Conservation (phyloP, 1,284 basidiomycete species). For the Microbotryum scabiosae region DNA sequence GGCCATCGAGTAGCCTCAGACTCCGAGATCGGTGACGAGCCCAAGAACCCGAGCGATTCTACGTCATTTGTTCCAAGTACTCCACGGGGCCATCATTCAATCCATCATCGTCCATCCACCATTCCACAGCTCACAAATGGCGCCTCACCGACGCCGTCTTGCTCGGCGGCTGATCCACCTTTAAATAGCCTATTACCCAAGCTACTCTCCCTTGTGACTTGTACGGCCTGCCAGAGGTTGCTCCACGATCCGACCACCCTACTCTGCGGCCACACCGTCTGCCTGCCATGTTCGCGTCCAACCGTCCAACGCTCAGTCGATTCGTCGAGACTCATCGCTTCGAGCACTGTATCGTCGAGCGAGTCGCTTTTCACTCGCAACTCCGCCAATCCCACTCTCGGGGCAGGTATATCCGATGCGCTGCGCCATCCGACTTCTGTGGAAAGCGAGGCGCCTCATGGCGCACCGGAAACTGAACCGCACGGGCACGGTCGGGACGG, state of each 20-base stretch:
- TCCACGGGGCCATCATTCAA: background rate
- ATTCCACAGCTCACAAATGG: no score
- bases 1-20: background rate
- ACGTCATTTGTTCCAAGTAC: no score
- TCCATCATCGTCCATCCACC: slow-evolving; percentile 4
- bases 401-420: no score
- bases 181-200: slow-evolving; percentile 12
- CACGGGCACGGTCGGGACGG: no score
- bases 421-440: no score
- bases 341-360: slow-evolving; percentile 6
- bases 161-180: background rate
- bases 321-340: slow-evolving; percentile 4
- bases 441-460: no score
- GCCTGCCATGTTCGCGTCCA: slow-evolving; percentile 33
- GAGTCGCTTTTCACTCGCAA: slow-evolving; percentile 6
- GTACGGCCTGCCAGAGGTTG: slow-evolving; percentile 44
- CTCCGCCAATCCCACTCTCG: background rate
- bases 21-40: slow-evolving; percentile 7
- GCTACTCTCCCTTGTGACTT: slow-evolving; percentile 40
- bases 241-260: slow-evolving; percentile 49
- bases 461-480: no score
- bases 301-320: background rate
- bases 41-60: background rate
- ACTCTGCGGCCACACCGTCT: slow-evolving; percentile 53
- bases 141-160: no score